phyloP scores from a whole-genome alignment of 306 rosid genomes.

The Gastrolobium villosum region DNA sequence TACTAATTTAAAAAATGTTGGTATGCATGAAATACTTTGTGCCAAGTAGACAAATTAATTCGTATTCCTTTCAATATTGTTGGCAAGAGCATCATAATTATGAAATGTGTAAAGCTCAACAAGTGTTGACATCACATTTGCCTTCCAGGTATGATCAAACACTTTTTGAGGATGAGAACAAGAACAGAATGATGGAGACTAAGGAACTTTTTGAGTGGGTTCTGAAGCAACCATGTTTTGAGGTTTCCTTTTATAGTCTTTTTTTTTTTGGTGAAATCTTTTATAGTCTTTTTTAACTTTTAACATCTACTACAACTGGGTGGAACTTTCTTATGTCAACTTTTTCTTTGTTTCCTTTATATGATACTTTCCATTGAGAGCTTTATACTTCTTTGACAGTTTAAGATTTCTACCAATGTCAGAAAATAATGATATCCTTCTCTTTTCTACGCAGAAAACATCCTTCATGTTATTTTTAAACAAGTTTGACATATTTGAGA shows the following conservation, averaged over 20 bases:
- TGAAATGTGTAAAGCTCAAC: constrained; percentile 35
- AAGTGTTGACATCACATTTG: constrained; percentile 38
- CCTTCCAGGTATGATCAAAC: constrained; percentile 94
- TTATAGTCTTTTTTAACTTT: constrained; percentile 43
- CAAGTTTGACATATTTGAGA: constrained; percentile 98
- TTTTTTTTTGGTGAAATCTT: too few relatives aligned
- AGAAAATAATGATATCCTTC: constrained; percentile 36
- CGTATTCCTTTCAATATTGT: constrained; percentile 15
- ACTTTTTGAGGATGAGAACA: constrained; percentile 95
- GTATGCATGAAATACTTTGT: constrained; percentile 4
- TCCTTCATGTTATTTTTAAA: constrained; percentile 98
- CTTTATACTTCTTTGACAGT: not conserved
- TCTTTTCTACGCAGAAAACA: constrained; percentile 75
- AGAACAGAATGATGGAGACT: constrained; percentile 95
- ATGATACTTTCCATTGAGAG: constrained; percentile 30
- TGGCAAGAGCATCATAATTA: constrained; percentile 36
- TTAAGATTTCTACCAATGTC: constrained; percentile 19
- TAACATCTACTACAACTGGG: constrained; percentile 5
- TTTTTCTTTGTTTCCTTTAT: constrained; percentile 28
- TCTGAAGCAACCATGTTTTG: constrained; percentile 94
- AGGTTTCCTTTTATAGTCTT: constrained; percentile 66
- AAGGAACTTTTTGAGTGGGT: constrained; percentile 97
- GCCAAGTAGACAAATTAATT: constrained; percentile 11
- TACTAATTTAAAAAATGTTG: not conserved
- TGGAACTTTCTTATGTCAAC: constrained; percentile 21